These are phyloP conservation scores for Monilinia fructicola DNA, from an alignment of 2,329 filamentous ascomycete genomes.

Conservation along the genomic window DNA sequence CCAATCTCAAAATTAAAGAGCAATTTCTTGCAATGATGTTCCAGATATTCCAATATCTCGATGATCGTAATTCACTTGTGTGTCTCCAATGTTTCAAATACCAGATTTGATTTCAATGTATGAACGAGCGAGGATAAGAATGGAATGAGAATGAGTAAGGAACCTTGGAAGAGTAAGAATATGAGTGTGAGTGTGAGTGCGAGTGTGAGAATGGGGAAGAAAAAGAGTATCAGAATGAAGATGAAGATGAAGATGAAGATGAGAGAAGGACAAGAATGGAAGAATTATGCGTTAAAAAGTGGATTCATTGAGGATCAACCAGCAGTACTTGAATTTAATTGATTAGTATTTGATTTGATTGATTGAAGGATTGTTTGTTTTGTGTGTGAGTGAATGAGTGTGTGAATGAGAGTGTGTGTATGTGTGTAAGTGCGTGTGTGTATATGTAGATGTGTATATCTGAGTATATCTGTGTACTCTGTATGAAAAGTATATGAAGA, in stretches of 20 bases:
- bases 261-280: conserved; percentile 13
- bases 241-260: background rate
- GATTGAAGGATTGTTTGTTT: too few species aligned
- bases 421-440: too few species aligned
- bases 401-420: too few species aligned
- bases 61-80: too few species aligned
- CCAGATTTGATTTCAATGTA: background rate
- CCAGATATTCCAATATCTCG: conserved; percentile 1
- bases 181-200: background rate
- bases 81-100: conserved; percentile 8
- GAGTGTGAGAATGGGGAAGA: background rate
- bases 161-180: background rate
- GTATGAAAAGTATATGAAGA: too few species aligned
- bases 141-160: background rate
- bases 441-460: too few species aligned
- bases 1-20: conserved; percentile 1
- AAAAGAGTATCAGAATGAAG: background rate
- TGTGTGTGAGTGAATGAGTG: too few species aligned
- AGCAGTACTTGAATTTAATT: too few species aligned
- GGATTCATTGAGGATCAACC: too few species aligned
- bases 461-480: too few species aligned
- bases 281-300: background rate
- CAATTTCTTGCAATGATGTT: background rate
- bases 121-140: conserved; percentile 4
- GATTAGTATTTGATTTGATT: too few species aligned